Percentiles rank a stretch among this genome's conserved stretches.
Evolutionary conservation across 345 rosid species (phyloP).

Genomic region (Salix udensis): DNA sequence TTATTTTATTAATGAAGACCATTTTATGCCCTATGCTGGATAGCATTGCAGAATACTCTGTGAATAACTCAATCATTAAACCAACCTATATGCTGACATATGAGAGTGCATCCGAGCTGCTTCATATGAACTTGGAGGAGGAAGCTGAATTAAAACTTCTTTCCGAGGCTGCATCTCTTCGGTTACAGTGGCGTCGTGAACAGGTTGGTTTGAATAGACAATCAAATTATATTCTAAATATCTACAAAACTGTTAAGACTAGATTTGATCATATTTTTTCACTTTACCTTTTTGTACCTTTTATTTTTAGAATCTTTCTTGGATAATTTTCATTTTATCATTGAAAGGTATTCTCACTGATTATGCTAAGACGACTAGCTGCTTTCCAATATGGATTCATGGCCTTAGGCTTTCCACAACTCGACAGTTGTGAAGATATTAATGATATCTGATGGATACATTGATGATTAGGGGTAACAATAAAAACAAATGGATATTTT

Average conservation of each 20-base stretch:
- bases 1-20: conserved; percentile 6
- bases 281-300: not conserved
- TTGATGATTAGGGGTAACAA: not conserved
- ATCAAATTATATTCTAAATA: not conserved
- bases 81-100: conserved; percentile 98
- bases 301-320: not conserved
- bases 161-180: conserved; percentile 71
- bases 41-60: conserved; percentile 86
- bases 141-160: conserved; percentile 72
- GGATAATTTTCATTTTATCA: not conserved
- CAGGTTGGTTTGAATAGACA: conserved; percentile 51
- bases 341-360: not conserved
- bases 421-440: not conserved
- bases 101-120: conserved; percentile 90
- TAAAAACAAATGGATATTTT: not conserved
- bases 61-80: conserved; percentile 67
- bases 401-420: not conserved
- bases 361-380: not conserved
- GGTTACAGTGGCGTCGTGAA: conserved; percentile 74
- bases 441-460: not conserved
- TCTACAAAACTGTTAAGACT: not conserved
- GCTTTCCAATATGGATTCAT: not conserved
- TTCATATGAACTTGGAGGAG: conserved; percentile 81
- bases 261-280: not conserved
- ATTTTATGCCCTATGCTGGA: conserved; percentile 18